Percentiles rank a stretch among this genome's conserved stretches.
phyloP scores from a whole-genome alignment of 768 basidiomycete genomes.

The Paxillus ammoniavirescens region DNA sequence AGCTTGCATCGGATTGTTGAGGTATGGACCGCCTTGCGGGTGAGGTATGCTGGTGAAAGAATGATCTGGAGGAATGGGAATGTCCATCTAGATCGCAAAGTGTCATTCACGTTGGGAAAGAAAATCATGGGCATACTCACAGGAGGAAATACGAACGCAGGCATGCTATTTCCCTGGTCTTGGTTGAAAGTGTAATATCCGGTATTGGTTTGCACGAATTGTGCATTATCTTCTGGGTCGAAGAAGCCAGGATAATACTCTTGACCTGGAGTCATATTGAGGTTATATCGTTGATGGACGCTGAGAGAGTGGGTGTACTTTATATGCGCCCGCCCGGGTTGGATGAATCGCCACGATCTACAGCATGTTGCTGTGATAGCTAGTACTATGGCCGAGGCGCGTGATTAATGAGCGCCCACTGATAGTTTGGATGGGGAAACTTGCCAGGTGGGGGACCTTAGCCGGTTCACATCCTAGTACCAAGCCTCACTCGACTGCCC shows the following conservation, averaged over 20 bases:
- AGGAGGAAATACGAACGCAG: background rate
- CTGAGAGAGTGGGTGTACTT: background rate
- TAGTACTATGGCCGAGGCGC: too few species aligned
- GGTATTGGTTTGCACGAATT: background rate
- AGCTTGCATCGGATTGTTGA: background rate
- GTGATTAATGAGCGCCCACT: too few species aligned
- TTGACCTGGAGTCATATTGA: constrained; percentile 15
- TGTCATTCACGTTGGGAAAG: background rate
- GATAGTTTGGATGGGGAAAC: too few species aligned
- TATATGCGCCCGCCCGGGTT: too few species aligned
- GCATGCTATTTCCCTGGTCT: background rate
- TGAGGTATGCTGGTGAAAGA: background rate
- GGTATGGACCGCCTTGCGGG: background rate
- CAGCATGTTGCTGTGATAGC: too few species aligned
- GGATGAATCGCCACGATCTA: too few species aligned
- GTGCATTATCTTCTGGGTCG: background rate
- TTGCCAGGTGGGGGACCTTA: too few species aligned
- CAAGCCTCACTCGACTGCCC: too few species aligned
- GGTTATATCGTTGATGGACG: background rate
- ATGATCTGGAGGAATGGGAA: background rate
- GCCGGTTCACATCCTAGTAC: too few species aligned
- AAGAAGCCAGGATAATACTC: constrained; percentile 6
- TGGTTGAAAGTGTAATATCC: background rate
- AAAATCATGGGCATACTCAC: constrained; percentile 11
- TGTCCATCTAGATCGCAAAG: constrained; percentile 9